Evolutionary conservation across 1,284 basidiomycete species (phyloP), one percentile per base, ranked within the genome.

Genomic region (Xerocomus nothofagi): DNA sequence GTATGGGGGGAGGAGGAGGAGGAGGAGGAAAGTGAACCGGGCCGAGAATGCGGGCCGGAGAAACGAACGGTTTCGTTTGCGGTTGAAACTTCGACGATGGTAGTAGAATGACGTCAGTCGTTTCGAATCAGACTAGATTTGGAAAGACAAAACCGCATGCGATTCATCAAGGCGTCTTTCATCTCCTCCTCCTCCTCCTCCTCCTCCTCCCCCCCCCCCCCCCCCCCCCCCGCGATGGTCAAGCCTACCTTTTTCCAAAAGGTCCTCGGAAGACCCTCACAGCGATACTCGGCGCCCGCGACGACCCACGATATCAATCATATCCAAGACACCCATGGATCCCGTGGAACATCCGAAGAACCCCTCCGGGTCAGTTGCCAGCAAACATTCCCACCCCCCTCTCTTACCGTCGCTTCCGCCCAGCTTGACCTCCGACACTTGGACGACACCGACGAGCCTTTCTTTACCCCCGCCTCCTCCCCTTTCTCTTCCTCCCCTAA

Each of bases 1-100:
- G 73, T 74, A 44, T 89, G 82, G 76, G 68, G 10, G 24, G 24
- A 26, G 24, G 24, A 62, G 21, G 71, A 64, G 6, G 68, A 69
- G 15, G 68, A 70, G 33, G 70, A 63, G 21, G 70, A 65, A 6
- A 69, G 67, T 21, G 67, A 68, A n/a, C 67, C 51, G 55, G 59
- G 17, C 54, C 59, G 57, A 26, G 6, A 8, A 14, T n/a, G n/a
- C n/a, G n/a, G n/a, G n/a, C 27, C 30, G 29, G 26, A 5, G 17
- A 45, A 47, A 1, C 44, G 56, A 7, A 47, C 18, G 27, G 56
- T 57, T 4, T 51, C 47, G 38, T 58, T 56, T 44, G 31, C 14
- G 9, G 18, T 34, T 6, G 33, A 38, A 10, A 26, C 14, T 15
- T 9, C 38, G 41, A 38, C 49, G 47, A 24, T 32, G 39, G 32